These are phyloP conservation scores for Ballota nigra DNA, from an alignment of 257 asterid genomes.

Conservation along the genomic window DNA sequence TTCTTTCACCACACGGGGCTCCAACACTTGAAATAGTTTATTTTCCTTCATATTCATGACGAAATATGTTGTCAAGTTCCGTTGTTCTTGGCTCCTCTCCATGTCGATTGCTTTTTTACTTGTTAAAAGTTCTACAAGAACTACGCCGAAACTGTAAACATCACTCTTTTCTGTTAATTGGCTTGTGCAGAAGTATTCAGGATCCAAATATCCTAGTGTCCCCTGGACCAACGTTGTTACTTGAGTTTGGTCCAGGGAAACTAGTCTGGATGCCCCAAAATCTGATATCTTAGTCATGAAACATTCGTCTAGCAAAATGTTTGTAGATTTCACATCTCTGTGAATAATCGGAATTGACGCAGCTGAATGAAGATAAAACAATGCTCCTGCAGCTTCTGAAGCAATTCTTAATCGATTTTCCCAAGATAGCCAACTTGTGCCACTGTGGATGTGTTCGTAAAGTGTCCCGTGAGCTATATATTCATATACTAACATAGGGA, in stretches of 20 bases:
- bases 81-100: constrained; percentile 40
- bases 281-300: constrained; percentile 66
- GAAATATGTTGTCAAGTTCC: constrained; percentile 48
- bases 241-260: constrained; percentile 62
- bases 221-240: constrained; percentile 79
- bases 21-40: constrained; percentile 48
- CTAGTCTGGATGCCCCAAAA: constrained; percentile 78
- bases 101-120: constrained; percentile 54
- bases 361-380: constrained; percentile 74
- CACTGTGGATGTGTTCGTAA: constrained; percentile 44
- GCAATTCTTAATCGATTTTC: constrained; percentile 67
- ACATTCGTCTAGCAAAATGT: constrained; percentile 58
- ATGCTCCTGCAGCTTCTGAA: constrained; percentile 61
- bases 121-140: constrained; percentile 62
- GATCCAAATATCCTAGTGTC: constrained; percentile 73
- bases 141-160: constrained; percentile 78
- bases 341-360: constrained; percentile 63
- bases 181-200: constrained; percentile 68
- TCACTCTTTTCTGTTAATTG: constrained; percentile 73
- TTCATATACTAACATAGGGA: constrained; percentile 69
- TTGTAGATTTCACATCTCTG: constrained; percentile 74
- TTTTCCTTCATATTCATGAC: constrained; percentile 42
- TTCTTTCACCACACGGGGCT: constrained; percentile 55
- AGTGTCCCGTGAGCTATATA: constrained; percentile 65
- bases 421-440: constrained; percentile 55